Conservation (phyloP, 805 yeast species). For the Metschnikowia sp. region DNA sequence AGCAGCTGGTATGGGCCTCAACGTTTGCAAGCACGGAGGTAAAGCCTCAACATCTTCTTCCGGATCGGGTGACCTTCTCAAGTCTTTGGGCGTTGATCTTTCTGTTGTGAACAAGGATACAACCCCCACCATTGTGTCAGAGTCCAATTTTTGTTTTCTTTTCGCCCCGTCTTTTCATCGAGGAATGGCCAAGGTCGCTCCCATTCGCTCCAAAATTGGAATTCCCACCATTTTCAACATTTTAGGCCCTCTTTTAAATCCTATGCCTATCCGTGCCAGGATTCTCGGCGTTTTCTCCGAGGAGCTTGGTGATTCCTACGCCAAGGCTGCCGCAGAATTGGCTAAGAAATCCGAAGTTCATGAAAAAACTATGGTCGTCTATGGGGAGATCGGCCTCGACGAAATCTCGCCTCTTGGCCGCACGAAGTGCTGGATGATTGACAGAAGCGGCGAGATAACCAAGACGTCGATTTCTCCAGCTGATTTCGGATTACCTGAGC, state of each 20-base stretch:
- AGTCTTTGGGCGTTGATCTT: constrained; percentile 78
- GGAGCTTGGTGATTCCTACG: constrained; percentile 75
- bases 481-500: constrained; percentile 80
- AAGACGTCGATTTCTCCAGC: constrained; percentile 54
- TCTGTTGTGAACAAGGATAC: constrained; percentile 60
- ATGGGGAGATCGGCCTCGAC: constrained; percentile 89
- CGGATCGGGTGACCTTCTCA: constrained; percentile 89
- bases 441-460: constrained; percentile 39
- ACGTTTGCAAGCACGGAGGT: constrained; percentile 94
- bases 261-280: constrained; percentile 75
- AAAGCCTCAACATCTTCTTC: constrained; percentile 91
- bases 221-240: constrained; percentile 93
- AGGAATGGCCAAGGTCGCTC: constrained; percentile 82
- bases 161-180: constrained; percentile 95
- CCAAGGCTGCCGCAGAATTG: constrained; percentile 69
- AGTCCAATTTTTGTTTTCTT: constrained; percentile 59
- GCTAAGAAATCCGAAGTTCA: constrained; percentile 47
- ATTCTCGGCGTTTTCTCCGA: constrained; percentile 88
- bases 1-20: constrained; percentile 81
- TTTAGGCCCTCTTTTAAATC: constrained; percentile 91
- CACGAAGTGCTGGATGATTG: constrained; percentile 76
- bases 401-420: constrained; percentile 89
- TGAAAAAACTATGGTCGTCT: constrained; percentile 76
- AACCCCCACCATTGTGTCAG: constrained; percentile 55
- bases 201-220: constrained; percentile 73